A percentile compares a stretch with the other conserved stretches of the same genome.
Evolutionary conservation across 352 stramenopile species (phyloP).

Genomic region (Phytopythium helicoides): DNA sequence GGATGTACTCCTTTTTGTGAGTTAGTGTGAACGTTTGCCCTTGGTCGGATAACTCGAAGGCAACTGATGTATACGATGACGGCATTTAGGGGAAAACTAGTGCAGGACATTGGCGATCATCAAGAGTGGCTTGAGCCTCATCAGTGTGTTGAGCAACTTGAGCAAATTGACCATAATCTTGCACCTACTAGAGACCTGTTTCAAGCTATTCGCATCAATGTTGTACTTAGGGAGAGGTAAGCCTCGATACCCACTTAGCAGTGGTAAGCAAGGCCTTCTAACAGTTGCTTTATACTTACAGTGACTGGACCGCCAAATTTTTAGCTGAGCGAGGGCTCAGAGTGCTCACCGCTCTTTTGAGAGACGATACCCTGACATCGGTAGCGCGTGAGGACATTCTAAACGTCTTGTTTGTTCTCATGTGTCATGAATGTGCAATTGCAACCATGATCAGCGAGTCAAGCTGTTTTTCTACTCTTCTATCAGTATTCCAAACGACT

Average conservation of each 20-base stretch:
- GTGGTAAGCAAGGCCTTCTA: no score
- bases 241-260: no score
- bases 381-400: slow-evolving; percentile 39
- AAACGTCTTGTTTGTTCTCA: slow-evolving; percentile 47
- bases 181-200: slow-evolving; percentile 49
- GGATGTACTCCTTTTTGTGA: slow-evolving; percentile 70
- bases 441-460: slow-evolving; percentile 25
- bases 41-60: not conserved
- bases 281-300: no score
- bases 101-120: slow-evolving; percentile 16
- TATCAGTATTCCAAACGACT: slow-evolving; percentile 23
- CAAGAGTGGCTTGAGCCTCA: slow-evolving; percentile 51
- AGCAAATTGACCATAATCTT: slow-evolving; percentile 29
- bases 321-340: slow-evolving; percentile 37
- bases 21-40: slow-evolving; percentile 6
- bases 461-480: slow-evolving; percentile 27
- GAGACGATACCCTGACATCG: slow-evolving; percentile 13
- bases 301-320: slow-evolving; percentile 57
- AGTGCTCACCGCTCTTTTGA: slow-evolving; percentile 36
- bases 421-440: slow-evolving; percentile 25
- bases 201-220: slow-evolving; percentile 60
- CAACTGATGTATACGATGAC: not conserved
- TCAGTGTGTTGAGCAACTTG: slow-evolving; percentile 48
- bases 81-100: slow-evolving; percentile 39
- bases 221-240: slow-evolving; percentile 49